phyloP scores from a whole-genome alignment of 1,139 yeast species.

The Geotrichum australiense region DNA sequence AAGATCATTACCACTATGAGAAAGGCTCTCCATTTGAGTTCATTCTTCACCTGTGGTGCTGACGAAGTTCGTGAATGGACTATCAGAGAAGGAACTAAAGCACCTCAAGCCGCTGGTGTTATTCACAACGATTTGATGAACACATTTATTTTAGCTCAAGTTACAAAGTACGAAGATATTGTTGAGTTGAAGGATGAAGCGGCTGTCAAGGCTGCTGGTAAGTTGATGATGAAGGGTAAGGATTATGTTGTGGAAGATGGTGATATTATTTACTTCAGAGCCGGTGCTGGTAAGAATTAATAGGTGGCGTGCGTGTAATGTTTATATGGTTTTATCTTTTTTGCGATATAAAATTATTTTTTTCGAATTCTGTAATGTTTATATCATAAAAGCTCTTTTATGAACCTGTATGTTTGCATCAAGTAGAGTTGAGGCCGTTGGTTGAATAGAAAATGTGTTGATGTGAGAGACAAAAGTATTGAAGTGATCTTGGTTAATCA shows the following conservation, averaged over 20 bases:
- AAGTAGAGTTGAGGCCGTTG: too few species aligned
- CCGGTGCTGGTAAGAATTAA: constrained; percentile 89
- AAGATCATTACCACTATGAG: constrained; percentile 75
- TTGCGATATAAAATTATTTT: too few species aligned
- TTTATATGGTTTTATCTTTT: too few species aligned
- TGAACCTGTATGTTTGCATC: too few species aligned
- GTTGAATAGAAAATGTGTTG: too few species aligned
- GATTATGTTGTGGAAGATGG: constrained; percentile 91
- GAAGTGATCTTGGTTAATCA: too few species aligned
- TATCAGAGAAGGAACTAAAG: constrained; percentile 64
- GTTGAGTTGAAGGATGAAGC: constrained; percentile 78
- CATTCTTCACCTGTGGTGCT: constrained; percentile 89
- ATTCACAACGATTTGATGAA: constrained; percentile 84
- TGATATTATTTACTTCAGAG: constrained; percentile 88
- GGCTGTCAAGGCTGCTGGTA: constrained; percentile 89
- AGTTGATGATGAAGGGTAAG: constrained; percentile 90
- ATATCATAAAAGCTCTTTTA: too few species aligned
- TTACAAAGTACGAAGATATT: constrained; percentile 78
- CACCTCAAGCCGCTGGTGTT: constrained; percentile 91
- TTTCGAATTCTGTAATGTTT: too few species aligned
- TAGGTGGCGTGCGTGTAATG: too few species aligned
- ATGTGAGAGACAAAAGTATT: too few species aligned
- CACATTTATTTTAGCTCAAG: constrained; percentile 79
- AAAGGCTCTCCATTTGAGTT: constrained; percentile 58
- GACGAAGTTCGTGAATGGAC: constrained; percentile 94